A percentile compares a stretch with the other conserved stretches of the same genome.
Evolutionary conservation across 2,329 filamentous ascomycete genomes (phyloP).

Genomic region (Simplicillium aogashimaense): DNA sequence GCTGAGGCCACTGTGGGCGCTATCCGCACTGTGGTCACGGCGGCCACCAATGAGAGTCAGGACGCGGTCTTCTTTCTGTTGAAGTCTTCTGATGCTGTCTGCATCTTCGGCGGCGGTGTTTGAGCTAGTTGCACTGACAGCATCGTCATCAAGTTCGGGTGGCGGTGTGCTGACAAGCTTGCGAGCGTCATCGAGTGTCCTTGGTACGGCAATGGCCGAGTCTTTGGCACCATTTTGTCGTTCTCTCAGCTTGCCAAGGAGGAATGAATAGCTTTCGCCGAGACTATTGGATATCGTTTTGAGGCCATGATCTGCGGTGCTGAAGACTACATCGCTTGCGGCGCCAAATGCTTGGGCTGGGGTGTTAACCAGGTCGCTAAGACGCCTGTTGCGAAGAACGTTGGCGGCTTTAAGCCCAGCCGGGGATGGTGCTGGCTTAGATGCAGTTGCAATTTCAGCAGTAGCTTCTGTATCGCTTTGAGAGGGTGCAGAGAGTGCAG

Average conservation of each 20-base stretch:
- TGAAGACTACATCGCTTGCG: slow-evolving; percentile 76
- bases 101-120: slow-evolving; percentile 31
- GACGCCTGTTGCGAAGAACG: slow-evolving; percentile 57
- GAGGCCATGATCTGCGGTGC: slow-evolving; percentile 80
- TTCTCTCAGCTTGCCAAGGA: slow-evolving; percentile 81
- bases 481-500: slow-evolving; percentile 27
- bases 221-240: slow-evolving; percentile 35
- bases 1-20: slow-evolving; percentile 54
- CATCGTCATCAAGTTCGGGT: slow-evolving; percentile 52
- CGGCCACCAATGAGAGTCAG: slow-evolving; percentile 63
- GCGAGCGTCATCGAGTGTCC: slow-evolving; percentile 85
- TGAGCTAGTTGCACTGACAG: slow-evolving; percentile 47
- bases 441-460: slow-evolving; percentile 19
- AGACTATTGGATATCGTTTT: slow-evolving; percentile 87
- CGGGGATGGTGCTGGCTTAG: slow-evolving; percentile 26
- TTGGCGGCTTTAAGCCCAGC: slow-evolving; percentile 33
- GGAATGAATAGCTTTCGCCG: slow-evolving; percentile 86
- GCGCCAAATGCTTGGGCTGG: slow-evolving; percentile 73
- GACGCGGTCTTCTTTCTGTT: slow-evolving; percentile 50
- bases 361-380: slow-evolving; percentile 80
- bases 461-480: slow-evolving; percentile 20
- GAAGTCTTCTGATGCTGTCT: slow-evolving; percentile 17
- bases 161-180: slow-evolving; percentile 73
- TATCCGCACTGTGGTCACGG: slow-evolving; percentile 72
- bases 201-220: slow-evolving; percentile 55